phyloP scores from a whole-genome alignment of 2,329 filamentous ascomycete genomes.

The Scedosporium apiospermum region DNA sequence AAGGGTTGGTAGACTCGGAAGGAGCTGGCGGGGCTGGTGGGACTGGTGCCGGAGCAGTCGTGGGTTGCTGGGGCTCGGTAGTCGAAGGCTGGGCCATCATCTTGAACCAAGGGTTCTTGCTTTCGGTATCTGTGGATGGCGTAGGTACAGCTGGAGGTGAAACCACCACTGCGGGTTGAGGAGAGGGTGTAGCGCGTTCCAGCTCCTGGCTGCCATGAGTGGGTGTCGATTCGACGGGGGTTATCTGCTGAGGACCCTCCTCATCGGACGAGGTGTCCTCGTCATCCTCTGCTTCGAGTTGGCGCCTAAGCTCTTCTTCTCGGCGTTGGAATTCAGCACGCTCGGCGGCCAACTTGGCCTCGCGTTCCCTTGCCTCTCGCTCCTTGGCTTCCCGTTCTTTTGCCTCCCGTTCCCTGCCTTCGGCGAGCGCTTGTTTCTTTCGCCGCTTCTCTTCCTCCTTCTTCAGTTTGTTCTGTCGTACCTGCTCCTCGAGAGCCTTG shows the following conservation, averaged over 20 bases:
- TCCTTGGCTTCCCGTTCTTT: slow-evolving; percentile 5
- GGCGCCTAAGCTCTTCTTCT: slow-evolving; percentile 79
- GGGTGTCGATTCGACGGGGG: slow-evolving; percentile 50
- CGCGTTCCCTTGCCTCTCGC: slow-evolving; percentile 23
- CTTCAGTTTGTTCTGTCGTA: slow-evolving; percentile 84
- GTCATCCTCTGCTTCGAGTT: slow-evolving; percentile 67
- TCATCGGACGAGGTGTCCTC: slow-evolving; percentile 75
- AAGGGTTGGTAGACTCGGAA: slow-evolving; percentile 82
- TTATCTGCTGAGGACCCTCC: slow-evolving; percentile 63
- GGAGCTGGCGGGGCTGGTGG: slow-evolving; percentile 24
- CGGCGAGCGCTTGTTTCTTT: slow-evolving; percentile 79
- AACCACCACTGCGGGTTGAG: slow-evolving; percentile 32
- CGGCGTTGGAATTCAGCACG: slow-evolving; percentile 88
- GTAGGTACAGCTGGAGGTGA: slow-evolving; percentile 42
- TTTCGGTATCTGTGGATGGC: slow-evolving; percentile 57
- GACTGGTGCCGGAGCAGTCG: slow-evolving; percentile 25
- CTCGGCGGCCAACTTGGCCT: slow-evolving; percentile 72
- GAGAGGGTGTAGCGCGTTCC: slow-evolving; percentile 38
- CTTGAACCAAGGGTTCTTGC: slow-evolving; percentile 90
- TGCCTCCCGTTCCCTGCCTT: slow-evolving; percentile 64
- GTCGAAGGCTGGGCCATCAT: slow-evolving; percentile 66
- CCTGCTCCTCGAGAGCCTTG: slow-evolving; percentile 85
- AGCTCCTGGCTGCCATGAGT: slow-evolving; percentile 46
- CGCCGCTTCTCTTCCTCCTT: slow-evolving; percentile 93
- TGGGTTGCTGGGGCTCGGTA: slow-evolving; percentile 31